Evolutionary conservation across 108 stramenopile species (phyloP).

Genomic region (Cyclotella sp.): DNA sequence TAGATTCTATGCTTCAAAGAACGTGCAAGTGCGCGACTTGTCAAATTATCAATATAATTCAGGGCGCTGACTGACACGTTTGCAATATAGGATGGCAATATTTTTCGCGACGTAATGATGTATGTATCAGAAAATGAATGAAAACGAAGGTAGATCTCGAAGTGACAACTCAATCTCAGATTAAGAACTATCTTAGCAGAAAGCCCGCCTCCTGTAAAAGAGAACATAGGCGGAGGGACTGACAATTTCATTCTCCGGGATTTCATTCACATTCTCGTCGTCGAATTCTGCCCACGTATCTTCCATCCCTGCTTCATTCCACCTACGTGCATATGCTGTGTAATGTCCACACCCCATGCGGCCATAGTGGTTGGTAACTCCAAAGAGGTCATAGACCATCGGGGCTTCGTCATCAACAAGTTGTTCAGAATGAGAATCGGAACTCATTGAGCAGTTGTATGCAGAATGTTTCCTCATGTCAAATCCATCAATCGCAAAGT

Average conservation of each 20-base stretch:
- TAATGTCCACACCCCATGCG: conserved; percentile 97
- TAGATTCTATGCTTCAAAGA: no score
- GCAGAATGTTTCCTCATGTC: conserved; percentile 69
- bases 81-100: not conserved
- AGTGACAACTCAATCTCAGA: not conserved
- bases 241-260: conserved; percentile 34
- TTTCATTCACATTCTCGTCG: conserved; percentile 66
- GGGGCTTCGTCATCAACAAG: conserved; percentile 68
- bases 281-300: conserved; percentile 73
- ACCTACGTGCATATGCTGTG: conserved; percentile 87
- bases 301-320: conserved; percentile 63
- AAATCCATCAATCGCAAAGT: conserved; percentile 86
- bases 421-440: not conserved
- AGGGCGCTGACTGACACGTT: no score
- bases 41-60: no score
- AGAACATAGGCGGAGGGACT: conserved; percentile 78
- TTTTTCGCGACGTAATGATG: not conserved
- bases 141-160: no score
- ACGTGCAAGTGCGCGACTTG: no score
- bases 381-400: conserved; percentile 95
- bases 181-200: no score
- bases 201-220: conserved; percentile 80
- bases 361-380: conserved; percentile 91
- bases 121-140: not conserved
- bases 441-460: not conserved